Conservation (phyloP, 306 rosid genomes). For the Rubus parviflorus region DNA sequence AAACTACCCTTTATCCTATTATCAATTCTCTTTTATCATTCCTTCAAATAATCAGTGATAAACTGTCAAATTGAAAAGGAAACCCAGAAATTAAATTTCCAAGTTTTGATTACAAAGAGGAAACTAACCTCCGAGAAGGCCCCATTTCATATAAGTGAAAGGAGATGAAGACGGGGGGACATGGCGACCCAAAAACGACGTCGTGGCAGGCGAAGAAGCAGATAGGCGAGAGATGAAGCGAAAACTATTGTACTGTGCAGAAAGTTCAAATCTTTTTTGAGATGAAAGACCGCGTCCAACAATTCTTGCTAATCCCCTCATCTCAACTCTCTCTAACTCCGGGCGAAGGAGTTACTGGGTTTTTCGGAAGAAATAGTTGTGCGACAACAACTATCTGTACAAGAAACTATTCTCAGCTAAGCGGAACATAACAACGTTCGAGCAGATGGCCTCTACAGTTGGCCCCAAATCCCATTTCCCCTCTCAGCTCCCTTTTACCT, state of each 20-base stretch:
- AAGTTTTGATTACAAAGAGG: background rate
- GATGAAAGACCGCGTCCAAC: conserved; percentile 37
- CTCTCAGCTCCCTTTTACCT: background rate
- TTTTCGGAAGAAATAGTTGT: background rate
- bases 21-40: too few species aligned
- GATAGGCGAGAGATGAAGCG: conserved; percentile 22
- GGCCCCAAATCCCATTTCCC: background rate
- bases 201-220: conserved; percentile 31
- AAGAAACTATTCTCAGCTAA: too few species aligned
- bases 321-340: background rate
- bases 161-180: conserved; percentile 22
- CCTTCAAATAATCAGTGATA: background rate
- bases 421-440: background rate
- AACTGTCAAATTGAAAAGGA: background rate
- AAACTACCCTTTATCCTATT: too few species aligned
- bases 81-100: background rate
- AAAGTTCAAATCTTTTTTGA: conserved; percentile 5
- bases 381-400: too few species aligned
- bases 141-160: conserved; percentile 32
- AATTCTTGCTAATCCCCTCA: conserved; percentile 51
- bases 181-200: conserved; percentile 27
- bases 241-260: background rate
- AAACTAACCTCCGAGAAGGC: conserved; percentile 38
- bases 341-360: background rate
- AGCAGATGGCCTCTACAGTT: background rate